These are phyloP conservation scores for Sporisorium sorghi DNA, from an alignment of 1,284 basidiomycete genomes.

Conservation along the genomic window DNA sequence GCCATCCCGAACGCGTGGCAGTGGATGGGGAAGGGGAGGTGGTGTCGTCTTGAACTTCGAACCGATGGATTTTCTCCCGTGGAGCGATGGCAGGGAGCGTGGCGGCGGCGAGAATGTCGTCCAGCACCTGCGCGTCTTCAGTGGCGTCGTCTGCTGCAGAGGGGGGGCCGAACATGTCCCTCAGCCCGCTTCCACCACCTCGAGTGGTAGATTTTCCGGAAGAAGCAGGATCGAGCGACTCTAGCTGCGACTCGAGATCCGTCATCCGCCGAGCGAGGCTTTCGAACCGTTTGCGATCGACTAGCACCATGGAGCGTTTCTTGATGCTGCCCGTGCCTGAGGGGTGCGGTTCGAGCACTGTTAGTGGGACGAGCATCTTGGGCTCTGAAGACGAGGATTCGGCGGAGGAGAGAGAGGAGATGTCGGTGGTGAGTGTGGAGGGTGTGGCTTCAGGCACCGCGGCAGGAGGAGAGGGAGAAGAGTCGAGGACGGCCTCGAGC, in stretches of 20 bases:
- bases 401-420: background rate
- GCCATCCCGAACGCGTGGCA: background rate
- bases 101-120: constrained; percentile 13
- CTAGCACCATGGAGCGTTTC: constrained; percentile 60
- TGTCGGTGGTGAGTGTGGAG: background rate
- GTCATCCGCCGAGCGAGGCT: constrained; percentile 57
- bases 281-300: constrained; percentile 60
- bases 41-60: background rate
- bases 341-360: constrained; percentile 47
- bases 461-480: background rate
- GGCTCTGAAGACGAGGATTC: too few species aligned
- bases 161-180: constrained; percentile 19
- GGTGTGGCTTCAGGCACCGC: background rate
- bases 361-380: constrained; percentile 53
- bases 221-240: constrained; percentile 6
- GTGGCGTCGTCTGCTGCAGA: background rate
- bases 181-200: constrained; percentile 3
- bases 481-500: background rate
- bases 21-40: background rate
- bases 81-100: background rate
- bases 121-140: constrained; percentile 15
- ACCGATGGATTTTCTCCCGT: background rate
- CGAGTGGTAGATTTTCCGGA: background rate
- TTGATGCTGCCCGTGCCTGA: constrained; percentile 59
- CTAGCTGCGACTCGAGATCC: constrained; percentile 45